Evolutionary conservation across 1,284 basidiomycete species (phyloP), one percentile per base, ranked within the genome.

Genomic region (Sporisorium exsertum): DNA sequence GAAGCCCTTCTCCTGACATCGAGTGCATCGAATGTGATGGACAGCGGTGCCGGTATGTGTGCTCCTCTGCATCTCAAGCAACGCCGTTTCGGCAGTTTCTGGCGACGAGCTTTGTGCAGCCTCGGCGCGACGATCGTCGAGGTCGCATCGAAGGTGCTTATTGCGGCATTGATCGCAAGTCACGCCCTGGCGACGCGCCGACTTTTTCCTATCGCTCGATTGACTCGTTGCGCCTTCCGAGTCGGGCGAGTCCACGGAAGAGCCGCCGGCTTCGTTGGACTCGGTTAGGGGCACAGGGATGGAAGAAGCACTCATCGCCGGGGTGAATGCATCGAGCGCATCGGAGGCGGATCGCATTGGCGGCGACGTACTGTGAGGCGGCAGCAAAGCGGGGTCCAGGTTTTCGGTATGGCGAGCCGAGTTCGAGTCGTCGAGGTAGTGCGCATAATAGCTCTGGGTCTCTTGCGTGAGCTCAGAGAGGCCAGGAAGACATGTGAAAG

Each of bases 151-250:
- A 32, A 83, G 66, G 35, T 84, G 81, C 56, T 84, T 80, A 27
- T 65, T 59, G 16, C 81, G 77, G 50, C 82, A 84, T 33, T 79
- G 80, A 26, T 81, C 81, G 58, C 82, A 84, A 3, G 81, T 84
- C 9, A 75, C 72, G 8, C 72, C 72, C 37, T 75, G 72, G 22
- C 72, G 66, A 45, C 72, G 66, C 8, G 72, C 63, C 27, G 67
- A 64, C 59, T 75, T 75, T 27, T 75, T 75, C 67, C 64, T 75
- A 52, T 70, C 72, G 45, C 50, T 32, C 13, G 61, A 61, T 18
- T 54, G 52, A 26, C 43, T 50, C n/a, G 37, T 45, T 4, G 24
- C 24, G 12, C 27, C 74, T 37, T 69, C 58, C 15, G 68, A 66
- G 45, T 59, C 68, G 12, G 64, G 58, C n/a, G 61, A 71, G 37